Evolutionary conservation across 2,329 filamentous ascomycete species (phyloP).

Genomic region (Epichloe glyceriae): DNA sequence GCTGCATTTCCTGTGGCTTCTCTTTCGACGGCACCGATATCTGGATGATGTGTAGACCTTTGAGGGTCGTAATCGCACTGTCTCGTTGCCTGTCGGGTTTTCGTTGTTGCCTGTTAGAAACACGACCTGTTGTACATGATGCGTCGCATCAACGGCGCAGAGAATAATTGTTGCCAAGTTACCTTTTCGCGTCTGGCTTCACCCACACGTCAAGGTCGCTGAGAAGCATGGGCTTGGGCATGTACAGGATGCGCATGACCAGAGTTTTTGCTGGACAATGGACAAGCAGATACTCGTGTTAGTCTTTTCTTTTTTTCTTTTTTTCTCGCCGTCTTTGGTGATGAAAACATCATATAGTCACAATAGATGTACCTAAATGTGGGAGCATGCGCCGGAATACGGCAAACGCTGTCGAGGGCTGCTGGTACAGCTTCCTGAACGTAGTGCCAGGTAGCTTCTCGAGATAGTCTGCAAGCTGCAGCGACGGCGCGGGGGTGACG

Average conservation of each 20-base stretch:
- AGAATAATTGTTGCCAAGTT: neutral
- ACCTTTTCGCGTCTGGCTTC: slow-evolving; percentile 44
- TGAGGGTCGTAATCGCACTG: slow-evolving; percentile 67
- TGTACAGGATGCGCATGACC: slow-evolving; percentile 90
- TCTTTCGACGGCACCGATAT: slow-evolving; percentile 49
- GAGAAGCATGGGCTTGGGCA: slow-evolving; percentile 67
- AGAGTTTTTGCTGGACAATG: slow-evolving; percentile 65
- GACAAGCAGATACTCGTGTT: neutral
- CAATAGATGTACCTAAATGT: slow-evolving; percentile 53
- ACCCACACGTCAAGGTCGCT: slow-evolving; percentile 79
- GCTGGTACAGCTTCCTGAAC: slow-evolving; percentile 84
- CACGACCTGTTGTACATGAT: neutral
- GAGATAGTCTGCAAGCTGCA: slow-evolving; percentile 73
- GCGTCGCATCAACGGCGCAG: neutral
- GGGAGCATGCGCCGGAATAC: slow-evolving; percentile 97
- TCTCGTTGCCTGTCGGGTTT: slow-evolving; percentile 54
- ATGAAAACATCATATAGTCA: neutral
- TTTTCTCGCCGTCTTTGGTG: too few species aligned
- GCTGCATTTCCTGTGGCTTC: slow-evolving; percentile 55
- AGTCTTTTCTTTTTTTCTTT: neutral
- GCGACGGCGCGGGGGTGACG: slow-evolving; percentile 32
- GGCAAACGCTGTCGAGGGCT: slow-evolving; percentile 87
- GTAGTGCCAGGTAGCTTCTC: slow-evolving; percentile 82
- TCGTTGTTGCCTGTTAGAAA: neutral
- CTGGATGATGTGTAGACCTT: slow-evolving; percentile 73